phyloP scores from a whole-genome alignment of 208 protist genomes.

The Herpetomonas tarakana region DNA sequence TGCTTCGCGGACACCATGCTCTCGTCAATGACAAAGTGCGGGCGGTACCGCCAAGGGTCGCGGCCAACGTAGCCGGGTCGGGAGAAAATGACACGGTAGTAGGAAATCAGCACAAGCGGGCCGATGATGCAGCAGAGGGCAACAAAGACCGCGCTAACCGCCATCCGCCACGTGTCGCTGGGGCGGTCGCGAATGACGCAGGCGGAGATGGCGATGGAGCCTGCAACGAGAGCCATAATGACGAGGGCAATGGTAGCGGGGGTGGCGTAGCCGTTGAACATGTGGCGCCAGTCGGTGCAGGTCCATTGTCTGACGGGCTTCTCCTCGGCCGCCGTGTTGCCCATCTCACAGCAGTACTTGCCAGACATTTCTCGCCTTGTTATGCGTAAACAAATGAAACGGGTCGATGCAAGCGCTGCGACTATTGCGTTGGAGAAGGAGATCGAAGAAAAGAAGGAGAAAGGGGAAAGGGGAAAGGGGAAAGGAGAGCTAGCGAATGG shows the following conservation, averaged over 20 bases:
- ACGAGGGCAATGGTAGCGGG: slow-evolving; percentile 35
- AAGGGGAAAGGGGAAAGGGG: too few species aligned
- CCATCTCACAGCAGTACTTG: neutral
- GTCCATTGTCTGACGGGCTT: slow-evolving; percentile 16
- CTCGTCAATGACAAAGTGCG: slow-evolving; percentile 17
- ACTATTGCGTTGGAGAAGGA: too few species aligned
- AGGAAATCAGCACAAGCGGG: slow-evolving; percentile 30
- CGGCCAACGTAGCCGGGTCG: slow-evolving; percentile 55
- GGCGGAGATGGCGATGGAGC: slow-evolving; percentile 35
- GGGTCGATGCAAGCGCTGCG: too few species aligned
- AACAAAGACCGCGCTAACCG: slow-evolving; percentile 38
- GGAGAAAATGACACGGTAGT: slow-evolving; percentile 45
- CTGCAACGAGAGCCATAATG: slow-evolving; percentile 25
- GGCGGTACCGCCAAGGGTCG: slow-evolving; percentile 41
- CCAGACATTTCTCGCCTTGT: too few species aligned
- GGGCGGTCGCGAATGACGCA: slow-evolving; percentile 22
- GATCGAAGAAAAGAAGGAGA: too few species aligned
- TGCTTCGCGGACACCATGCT: neutral
- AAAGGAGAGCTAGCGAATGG: too few species aligned
- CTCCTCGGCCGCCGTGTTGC: slow-evolving; percentile 35
- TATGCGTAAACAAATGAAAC: too few species aligned
- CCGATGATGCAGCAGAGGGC: slow-evolving; percentile 17
- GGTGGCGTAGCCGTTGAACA: slow-evolving; percentile 49
- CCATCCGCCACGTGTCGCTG: slow-evolving; percentile 30
- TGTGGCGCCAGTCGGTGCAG: slow-evolving; percentile 21